These are phyloP conservation scores for Lentinula boryana DNA, from an alignment of 768 basidiomycete species.

Conservation along the genomic window DNA sequence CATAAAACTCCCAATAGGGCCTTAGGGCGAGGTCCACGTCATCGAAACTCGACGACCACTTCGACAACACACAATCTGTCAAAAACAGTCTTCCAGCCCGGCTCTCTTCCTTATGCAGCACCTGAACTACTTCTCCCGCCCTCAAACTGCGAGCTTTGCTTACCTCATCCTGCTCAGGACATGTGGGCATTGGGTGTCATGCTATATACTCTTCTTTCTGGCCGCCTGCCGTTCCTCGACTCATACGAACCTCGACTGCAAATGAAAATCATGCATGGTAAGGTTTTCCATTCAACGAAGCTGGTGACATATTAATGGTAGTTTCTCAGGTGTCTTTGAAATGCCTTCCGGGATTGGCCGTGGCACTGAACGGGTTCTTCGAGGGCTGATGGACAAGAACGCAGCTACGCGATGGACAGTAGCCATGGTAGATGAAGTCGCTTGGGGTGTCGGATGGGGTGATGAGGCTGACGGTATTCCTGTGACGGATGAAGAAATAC, in stretches of 20 bases:
- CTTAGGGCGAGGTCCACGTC: conserved; percentile 35
- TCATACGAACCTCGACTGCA: conserved; percentile 87
- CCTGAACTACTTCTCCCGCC: conserved; percentile 79
- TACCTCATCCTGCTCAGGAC: conserved; percentile 73
- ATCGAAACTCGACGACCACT: conserved; percentile 37
- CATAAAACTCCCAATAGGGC: conserved; percentile 32
- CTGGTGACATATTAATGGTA: background rate
- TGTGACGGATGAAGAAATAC: conserved; percentile 10
- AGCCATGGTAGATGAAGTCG: conserved; percentile 69
- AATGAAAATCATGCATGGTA: conserved; percentile 86
- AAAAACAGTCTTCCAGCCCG: conserved; percentile 43
- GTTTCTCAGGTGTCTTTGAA: conserved; percentile 51
- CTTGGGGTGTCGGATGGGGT: conserved; percentile 76
- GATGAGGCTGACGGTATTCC: conserved; percentile 37
- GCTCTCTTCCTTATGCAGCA: conserved; percentile 86
- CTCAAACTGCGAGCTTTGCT: conserved; percentile 26
- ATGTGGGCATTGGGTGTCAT: conserved; percentile 95
- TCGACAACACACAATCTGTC: conserved; percentile 14
- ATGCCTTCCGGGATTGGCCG: conserved; percentile 51
- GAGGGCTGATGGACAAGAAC: conserved; percentile 72
- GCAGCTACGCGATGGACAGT: conserved; percentile 71
- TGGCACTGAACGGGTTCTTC: conserved; percentile 62
- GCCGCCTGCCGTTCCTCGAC: conserved; percentile 83
- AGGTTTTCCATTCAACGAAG: conserved; percentile 7
- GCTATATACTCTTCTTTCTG: conserved; percentile 79